Percentiles rank a stretch among this genome's conserved stretches.
Evolutionary conservation across 345 rosid species (phyloP).

Genomic region (Lepidium didymum): DNA sequence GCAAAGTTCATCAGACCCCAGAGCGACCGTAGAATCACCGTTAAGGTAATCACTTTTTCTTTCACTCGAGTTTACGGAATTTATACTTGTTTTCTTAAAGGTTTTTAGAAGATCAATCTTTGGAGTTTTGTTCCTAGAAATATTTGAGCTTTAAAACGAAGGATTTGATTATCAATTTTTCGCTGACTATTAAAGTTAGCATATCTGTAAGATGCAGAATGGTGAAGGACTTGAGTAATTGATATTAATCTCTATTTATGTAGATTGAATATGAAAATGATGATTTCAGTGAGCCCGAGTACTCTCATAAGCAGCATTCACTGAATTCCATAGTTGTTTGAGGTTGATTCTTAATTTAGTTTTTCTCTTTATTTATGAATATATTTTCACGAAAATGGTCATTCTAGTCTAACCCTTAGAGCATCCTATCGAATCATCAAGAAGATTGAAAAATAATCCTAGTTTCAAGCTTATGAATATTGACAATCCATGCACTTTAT

Average conservation of each 20-base stretch:
- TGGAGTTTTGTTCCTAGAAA: background rate
- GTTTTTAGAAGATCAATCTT: background rate
- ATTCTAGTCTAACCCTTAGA: background rate
- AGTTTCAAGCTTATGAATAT: background rate
- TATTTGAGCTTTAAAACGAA: background rate
- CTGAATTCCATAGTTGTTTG: background rate
- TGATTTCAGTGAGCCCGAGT: background rate
- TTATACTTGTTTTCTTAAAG: background rate
- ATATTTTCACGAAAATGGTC: background rate
- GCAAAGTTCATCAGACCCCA: constrained; percentile 79
- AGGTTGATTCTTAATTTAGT: background rate
- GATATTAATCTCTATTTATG: background rate
- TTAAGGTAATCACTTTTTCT: constrained; percentile 44
- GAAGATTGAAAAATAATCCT: too few relatives aligned
- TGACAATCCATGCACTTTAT: background rate
- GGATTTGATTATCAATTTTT: constrained; percentile 43
- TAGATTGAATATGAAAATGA: background rate
- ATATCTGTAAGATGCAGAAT: background rate
- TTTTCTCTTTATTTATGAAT: background rate
- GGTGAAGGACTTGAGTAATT: background rate
- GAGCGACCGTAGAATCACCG: constrained; percentile 67
- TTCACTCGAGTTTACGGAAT: background rate
- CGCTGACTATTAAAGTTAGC: constrained; percentile 58
- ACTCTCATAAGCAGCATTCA: background rate
- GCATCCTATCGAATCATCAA: too few relatives aligned